Base-by-base conservation (phyloP, 495 filamentous ascomycete genomes). In the Penicillium atrosanguineum region DNA sequence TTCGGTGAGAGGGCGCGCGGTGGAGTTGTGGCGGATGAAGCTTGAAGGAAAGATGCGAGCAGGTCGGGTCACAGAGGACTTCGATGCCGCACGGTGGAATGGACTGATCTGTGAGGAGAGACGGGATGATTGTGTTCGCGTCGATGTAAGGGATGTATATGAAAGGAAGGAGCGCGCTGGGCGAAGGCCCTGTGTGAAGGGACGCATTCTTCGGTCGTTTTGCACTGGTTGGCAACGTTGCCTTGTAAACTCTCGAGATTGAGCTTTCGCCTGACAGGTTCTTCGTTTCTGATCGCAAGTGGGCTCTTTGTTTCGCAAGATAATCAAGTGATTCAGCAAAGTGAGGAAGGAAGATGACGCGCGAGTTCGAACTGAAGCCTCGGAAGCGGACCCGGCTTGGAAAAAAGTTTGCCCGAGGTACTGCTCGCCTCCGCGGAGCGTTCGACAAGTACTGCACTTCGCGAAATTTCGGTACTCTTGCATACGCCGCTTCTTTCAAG, bases 1-100 rank as follows among this genome's bases (percentile, higher is more conserved):
- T 48, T 73, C 61, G 40, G 68, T 72, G 44, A 74, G 64, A 16
- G 69, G 65, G 19, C 51, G 60, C 7, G 64, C 34, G 43, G 52
- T 54, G 36, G 74, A 77, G 46, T 73, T 72, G 48, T 62, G 44
- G 40, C 72, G 67, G 36, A 53, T 28, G 26, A 46, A 46, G 2
- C 46, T 45, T 11, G 37, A 49, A 38, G 55, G 43, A 11, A 62
- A 12, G 12, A 42, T 42, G 8, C 53, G 45, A 26, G 38, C 29
- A 39, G 36, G 23, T 47, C 36, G 46, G 34, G 26, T 42, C 25
- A 50, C 15, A n/a, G 36, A 15, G 38, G 53, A 21, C 12, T 53
- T 31, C 34, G 43, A 48, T 7, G 46, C 46, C 19, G 40, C n/a
- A 14, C 37, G 44, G 50, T 45, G 49, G 26, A 31, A 19, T 14